A percentile compares a stretch with the other conserved stretches of the same genome.
Evolutionary conservation across 108 stramenopile genomes (phyloP).

Genomic region (Chaetoceros tenuissimus): DNA sequence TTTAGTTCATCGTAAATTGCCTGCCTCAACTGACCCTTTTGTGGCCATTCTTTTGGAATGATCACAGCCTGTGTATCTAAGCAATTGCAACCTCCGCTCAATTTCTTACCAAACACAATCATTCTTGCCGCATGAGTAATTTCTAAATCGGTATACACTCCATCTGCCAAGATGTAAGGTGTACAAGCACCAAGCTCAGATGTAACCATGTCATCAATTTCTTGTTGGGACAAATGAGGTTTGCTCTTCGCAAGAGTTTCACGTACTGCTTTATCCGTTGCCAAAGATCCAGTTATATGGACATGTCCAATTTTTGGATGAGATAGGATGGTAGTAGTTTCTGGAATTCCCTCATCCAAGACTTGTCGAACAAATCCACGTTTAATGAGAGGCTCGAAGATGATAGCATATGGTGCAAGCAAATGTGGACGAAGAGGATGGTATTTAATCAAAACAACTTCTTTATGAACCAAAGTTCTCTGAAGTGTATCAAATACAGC

Average conservation of each 20-base stretch:
- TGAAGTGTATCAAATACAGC: slow-evolving; percentile 2
- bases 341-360: background rate
- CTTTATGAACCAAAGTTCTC: background rate
- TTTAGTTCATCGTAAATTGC: background rate
- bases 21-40: slow-evolving; percentile 2
- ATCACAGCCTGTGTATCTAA: slow-evolving; percentile 1
- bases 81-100: slow-evolving; percentile 8
- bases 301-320: background rate
- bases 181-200: slow-evolving; percentile 3
- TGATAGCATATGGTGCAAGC: background rate
- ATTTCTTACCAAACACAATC: slow-evolving; percentile 3
- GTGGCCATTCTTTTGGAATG: background rate
- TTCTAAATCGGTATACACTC: background rate
- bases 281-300: background rate
- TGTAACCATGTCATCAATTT: background rate
- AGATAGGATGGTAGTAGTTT: background rate
- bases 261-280: background rate
- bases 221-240: background rate
- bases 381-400: background rate
- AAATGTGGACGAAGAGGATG: slow-evolving; percentile 10
- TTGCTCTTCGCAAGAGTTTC: background rate
- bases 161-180: slow-evolving; percentile 1
- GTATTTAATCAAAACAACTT: slow-evolving; percentile 1
- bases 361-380: background rate
- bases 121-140: background rate